Base-by-base conservation (phyloP, 768 basidiomycete species). In the Crepidotus variabilis region DNA sequence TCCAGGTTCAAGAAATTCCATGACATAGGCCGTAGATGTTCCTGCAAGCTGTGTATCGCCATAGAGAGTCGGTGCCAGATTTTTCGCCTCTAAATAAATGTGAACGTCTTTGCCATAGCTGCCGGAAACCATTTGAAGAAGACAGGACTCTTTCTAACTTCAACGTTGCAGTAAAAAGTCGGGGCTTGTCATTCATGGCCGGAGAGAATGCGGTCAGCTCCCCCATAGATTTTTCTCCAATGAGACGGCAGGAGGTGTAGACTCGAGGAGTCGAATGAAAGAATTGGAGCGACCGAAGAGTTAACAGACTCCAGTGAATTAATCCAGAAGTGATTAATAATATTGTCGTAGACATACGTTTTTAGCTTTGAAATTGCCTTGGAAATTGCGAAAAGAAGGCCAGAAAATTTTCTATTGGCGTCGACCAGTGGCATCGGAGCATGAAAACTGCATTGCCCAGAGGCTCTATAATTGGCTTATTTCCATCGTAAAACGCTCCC, bases 51-150 rank as follows among this genome's bases (percentile, higher is more conserved):
- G 36, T 0, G 52, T 43, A 23, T 28, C 45, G 16, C 45, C 47
- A 47, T 55, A 49, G 24, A 48, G 54, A 28, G 32, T 21, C 22
- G 54, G 54, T 23, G 46, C 47, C 18, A 47, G 28, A n/a, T 5
- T 16, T 3, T 35, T 39, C n/a, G 24, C 45, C 23, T 45, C 54
- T 48, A 55, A 22, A 2, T 47, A 9, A 13, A 20, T 49, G 36
- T 54, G 53, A 54, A 47, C 43, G 5, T 55, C 47, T 21, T 48
- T 21, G 3, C 54, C 54, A 48, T 55, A 55, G 16, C 24, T 23
- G 39, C 52, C 52, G 23, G 24, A 14, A 33, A 54, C 53, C 14
- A 47, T 33, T 54, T 54, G 45, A 47, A 39, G 22, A 54, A 8
- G 43, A 54, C 43, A 28, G 6, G 47, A 13, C 18, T 2, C 7